Conservation (phyloP, 2,329 filamentous ascomycete genomes). For the Pestalotiopsis sp. region DNA sequence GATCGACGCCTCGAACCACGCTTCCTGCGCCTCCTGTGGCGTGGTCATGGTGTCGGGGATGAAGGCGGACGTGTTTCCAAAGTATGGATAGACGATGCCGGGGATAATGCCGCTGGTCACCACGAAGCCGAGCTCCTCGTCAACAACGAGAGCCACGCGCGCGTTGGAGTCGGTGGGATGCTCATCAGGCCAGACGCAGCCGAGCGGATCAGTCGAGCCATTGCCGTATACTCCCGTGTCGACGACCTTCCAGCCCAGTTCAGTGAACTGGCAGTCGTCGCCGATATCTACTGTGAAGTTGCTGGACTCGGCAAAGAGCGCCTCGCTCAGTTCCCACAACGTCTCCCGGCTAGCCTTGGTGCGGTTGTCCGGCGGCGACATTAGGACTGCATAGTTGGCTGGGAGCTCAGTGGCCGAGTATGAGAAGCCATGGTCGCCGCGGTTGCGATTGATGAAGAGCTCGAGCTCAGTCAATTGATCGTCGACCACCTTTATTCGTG, state of each 20-base stretch:
- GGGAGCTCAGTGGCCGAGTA: neutral
- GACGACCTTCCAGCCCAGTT: slow-evolving; percentile 7
- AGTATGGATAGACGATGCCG: slow-evolving; percentile 1
- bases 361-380: slow-evolving; percentile 9
- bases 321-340: slow-evolving; percentile 7
- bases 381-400: neutral
- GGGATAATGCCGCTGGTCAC: slow-evolving; percentile 7
- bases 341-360: slow-evolving; percentile 8
- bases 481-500: slow-evolving; percentile 4
- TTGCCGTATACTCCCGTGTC: slow-evolving; percentile 4
- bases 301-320: slow-evolving; percentile 6
- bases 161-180: slow-evolving; percentile 4
- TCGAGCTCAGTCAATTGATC: slow-evolving; percentile 3
- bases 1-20: neutral
- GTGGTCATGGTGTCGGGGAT: slow-evolving; percentile 1
- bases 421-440: slow-evolving; percentile 6
- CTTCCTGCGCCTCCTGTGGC: slow-evolving; percentile 3
- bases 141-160: slow-evolving; percentile 6
- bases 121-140: slow-evolving; percentile 9
- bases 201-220: slow-evolving; percentile 5
- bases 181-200: slow-evolving; percentile 6
- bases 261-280: slow-evolving; percentile 3
- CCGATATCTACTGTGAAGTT: neutral
- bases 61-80: neutral
- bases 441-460: slow-evolving; percentile 10